Percentiles rank a stretch among this genome's conserved stretches.
phyloP scores from a whole-genome alignment of 2,329 filamentous ascomycete species.

The Ophiostoma perfectum region DNA sequence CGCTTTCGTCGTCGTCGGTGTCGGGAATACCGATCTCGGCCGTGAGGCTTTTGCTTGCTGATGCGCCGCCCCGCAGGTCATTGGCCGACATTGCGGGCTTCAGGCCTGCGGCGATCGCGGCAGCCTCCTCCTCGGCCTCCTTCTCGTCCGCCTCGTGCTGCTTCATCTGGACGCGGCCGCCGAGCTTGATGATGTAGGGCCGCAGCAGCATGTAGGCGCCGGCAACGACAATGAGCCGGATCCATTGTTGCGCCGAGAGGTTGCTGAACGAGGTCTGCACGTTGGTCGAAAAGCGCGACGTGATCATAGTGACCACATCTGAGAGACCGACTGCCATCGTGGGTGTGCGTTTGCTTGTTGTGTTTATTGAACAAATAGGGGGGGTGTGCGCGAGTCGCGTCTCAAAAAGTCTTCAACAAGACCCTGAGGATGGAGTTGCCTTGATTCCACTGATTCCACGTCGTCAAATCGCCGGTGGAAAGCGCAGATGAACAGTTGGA shows the following conservation, averaged over 20 bases:
- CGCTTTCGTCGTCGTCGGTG: constrained; percentile 35
- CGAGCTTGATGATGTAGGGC: constrained; percentile 66
- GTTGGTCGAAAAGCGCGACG: constrained; percentile 44
- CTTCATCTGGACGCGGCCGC: constrained; percentile 57
- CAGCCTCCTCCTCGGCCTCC: constrained; percentile 42
- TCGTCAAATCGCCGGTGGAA: not conserved
- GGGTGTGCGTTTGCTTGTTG: not conserved
- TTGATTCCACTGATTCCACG: not conserved
- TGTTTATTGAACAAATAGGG: not conserved
- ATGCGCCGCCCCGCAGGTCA: constrained; percentile 43
- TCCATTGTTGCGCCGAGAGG: constrained; percentile 50
- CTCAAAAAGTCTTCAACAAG: not conserved
- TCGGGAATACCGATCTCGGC: constrained; percentile 32
- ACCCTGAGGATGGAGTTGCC: not conserved
- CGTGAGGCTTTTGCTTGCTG: constrained; percentile 41
- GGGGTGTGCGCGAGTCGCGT: not conserved
- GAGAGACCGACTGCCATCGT: constrained; percentile 30
- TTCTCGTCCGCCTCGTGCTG: constrained; percentile 58
- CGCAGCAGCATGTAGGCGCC: constrained; percentile 69
- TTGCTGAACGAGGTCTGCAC: constrained; percentile 44
- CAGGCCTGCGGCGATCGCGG: constrained; percentile 38
- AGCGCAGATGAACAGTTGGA: not conserved
- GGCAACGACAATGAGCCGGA: constrained; percentile 66
- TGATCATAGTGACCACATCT: constrained; percentile 28
- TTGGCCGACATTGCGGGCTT: constrained; percentile 55